Evolutionary conservation across 2,329 filamentous ascomycete genomes (phyloP).

Genomic region (Colletotrichum sp.): DNA sequence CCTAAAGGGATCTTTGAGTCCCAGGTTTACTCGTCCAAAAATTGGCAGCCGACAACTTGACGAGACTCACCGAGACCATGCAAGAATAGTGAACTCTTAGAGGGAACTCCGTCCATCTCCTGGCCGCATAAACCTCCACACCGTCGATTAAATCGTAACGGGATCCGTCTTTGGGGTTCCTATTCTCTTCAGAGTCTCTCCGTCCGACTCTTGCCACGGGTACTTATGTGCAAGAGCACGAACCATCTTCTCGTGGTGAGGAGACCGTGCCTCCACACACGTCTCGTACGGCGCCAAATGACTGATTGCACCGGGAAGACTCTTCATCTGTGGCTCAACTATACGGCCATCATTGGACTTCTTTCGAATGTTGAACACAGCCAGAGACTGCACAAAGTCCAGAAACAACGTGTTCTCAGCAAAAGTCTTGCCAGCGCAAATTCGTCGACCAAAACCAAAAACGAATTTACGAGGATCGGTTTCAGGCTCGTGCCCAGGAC

Average conservation of each 20-base stretch:
- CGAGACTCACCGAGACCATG: too few species aligned
- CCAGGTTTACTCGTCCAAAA: too few species aligned
- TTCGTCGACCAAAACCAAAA: slow-evolving; percentile 24
- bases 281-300: neutral
- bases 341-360: slow-evolving; percentile 39
- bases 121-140: too few species aligned
- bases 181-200: neutral
- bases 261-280: neutral
- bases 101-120: too few species aligned
- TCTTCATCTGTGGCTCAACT: slow-evolving; percentile 25
- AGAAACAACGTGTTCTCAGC: slow-evolving; percentile 25
- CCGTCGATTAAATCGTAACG: accelerated
- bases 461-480: neutral
- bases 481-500: neutral
- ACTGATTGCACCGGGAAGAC: neutral
- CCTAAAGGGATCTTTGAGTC: too few species aligned
- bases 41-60: too few species aligned
- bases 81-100: too few species aligned
- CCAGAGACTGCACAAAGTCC: slow-evolving; percentile 43
- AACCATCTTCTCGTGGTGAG: slow-evolving; percentile 9
- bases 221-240: neutral
- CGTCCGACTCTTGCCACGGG: neutral
- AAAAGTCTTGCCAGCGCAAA: slow-evolving; percentile 21
- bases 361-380: slow-evolving; percentile 47
- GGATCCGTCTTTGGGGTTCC: neutral